These are phyloP conservation scores for Gossypium stocksii DNA, from an alignment of 345 rosid genomes.

Conservation along the genomic window DNA sequence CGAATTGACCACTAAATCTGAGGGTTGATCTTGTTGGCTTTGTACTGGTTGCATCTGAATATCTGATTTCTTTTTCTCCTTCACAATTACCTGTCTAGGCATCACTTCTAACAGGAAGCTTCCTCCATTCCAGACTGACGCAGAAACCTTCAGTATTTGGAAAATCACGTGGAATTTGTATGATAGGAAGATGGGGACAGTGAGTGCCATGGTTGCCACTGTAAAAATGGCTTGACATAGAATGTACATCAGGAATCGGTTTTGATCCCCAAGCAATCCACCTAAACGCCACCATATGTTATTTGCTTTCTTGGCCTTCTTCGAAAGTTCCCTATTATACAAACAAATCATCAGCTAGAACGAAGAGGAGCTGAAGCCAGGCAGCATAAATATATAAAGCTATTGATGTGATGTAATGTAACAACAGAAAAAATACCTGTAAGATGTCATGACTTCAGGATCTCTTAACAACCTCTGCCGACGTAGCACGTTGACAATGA, in stretches of 20 bases:
- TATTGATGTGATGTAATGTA: neutral
- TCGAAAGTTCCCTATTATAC: constrained; percentile 63
- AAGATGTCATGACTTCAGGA: constrained; percentile 99
- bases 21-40: constrained; percentile 24
- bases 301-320: constrained; percentile 85
- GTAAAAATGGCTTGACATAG: constrained; percentile 73
- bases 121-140: constrained; percentile 90
- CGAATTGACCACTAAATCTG: neutral
- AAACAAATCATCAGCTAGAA: neutral
- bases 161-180: constrained; percentile 62
- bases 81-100: constrained; percentile 85
- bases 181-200: constrained; percentile 85
- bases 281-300: constrained; percentile 80
- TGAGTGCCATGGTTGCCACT: constrained; percentile 88
- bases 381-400: neutral
- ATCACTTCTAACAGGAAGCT: constrained; percentile 83
- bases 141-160: constrained; percentile 83
- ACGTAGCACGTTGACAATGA: constrained; percentile 86
- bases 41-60: constrained; percentile 21
- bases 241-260: constrained; percentile 75
- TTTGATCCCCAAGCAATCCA: constrained; percentile 83
- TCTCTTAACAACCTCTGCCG: constrained; percentile 85
- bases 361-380: neutral
- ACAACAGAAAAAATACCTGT: constrained; percentile 43
- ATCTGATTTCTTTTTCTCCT: constrained; percentile 65